Percentiles rank a stretch among this genome's conserved stretches.
Conservation (phyloP, 495 filamentous ascomycete species). For the Xylaria palmicola region DNA sequence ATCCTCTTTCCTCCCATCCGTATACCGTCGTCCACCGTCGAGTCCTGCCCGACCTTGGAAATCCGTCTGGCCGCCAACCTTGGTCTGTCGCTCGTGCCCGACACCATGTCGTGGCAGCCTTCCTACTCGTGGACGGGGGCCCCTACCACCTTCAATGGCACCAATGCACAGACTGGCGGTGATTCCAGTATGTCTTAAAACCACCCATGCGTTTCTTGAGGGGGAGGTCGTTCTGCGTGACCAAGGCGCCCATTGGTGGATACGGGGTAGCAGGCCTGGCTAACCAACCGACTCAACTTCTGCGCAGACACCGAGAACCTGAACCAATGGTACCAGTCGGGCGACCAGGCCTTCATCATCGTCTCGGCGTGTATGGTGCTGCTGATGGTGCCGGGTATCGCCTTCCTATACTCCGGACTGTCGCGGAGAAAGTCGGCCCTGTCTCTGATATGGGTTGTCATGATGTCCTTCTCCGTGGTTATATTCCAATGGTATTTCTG, state of each 20-base stretch:
- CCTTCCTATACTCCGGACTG: constrained; percentile 96
- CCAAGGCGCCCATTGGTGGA: not conserved
- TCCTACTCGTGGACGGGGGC: constrained; percentile 78
- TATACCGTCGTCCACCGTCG: not conserved
- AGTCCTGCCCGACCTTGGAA: not conserved
- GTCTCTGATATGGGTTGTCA: constrained; percentile 91
- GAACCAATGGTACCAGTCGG: constrained; percentile 77
- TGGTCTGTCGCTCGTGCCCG: not conserved
- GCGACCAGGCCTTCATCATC: constrained; percentile 81
- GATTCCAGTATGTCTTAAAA: constrained; percentile 71
- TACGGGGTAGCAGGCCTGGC: not conserved
- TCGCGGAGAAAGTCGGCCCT: constrained; percentile 93
- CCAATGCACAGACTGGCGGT: constrained; percentile 68
- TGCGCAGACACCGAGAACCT: constrained; percentile 65
- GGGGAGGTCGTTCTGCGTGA: not conserved
- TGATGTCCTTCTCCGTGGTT: constrained; percentile 87
- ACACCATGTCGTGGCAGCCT: constrained; percentile 54
- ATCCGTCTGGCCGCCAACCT: not conserved
- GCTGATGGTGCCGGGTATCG: constrained; percentile 92
- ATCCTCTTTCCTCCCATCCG: not conserved
- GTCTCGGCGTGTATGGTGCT: constrained; percentile 91
- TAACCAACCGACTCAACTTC: constrained; percentile 15
- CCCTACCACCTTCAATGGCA: constrained; percentile 72
- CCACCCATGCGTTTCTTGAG: not conserved
- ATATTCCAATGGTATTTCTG: constrained; percentile 99